Base-by-base conservation (phyloP, 2,329 filamentous ascomycete species). In the Xylaria sp. region DNA sequence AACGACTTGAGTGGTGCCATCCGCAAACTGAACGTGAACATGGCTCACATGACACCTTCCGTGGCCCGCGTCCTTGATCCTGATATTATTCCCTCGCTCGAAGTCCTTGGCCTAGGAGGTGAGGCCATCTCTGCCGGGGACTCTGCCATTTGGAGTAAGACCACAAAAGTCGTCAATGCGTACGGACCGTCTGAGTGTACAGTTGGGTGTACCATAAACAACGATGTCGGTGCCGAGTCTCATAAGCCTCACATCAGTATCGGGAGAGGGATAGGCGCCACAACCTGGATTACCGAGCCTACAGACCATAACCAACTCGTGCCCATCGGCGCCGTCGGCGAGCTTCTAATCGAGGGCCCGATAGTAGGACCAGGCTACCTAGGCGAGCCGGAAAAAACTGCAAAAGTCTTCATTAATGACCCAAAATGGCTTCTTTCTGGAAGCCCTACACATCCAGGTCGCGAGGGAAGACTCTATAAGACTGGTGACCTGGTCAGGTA, bases 281-380 rank as follows among this genome's bases (percentile, higher is more conserved):
- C 81, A 0, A 80, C 80, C n/a, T 87, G 84, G 84, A 81, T 87
- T 22, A 82, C 85, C 11, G 81, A 86, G 51, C 80, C 84, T 0
- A 78, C 81, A 1, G 79, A 84, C 60, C 79, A 84, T 63, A 73
- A 85, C 61, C 78, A 76, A 17, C 80, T 87, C 3, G 79, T 83
- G 4, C 82, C 84, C 0, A 75, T 85, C 0, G 85, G 85, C 0
- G 77, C 79, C 1, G 79, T 86, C 1, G 85, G 85, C 5, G 85
- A 87, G 73, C 77, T 87, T n/a, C 75, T 86, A 3, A 78, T 88
- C 15, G 85, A 86, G 67, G 86, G 86, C 0, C 87, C 87, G 0
- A 83, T 87, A n/a, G 85, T 91, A 2, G 88, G 87, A 10, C 80
- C 86, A 38, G 88, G 87, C 29, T 91, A 91, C 66, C 77, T 90